Evolutionary conservation across 2,329 filamentous ascomycete genomes (phyloP).

Genomic region (Colletotrichum trifolii): DNA sequence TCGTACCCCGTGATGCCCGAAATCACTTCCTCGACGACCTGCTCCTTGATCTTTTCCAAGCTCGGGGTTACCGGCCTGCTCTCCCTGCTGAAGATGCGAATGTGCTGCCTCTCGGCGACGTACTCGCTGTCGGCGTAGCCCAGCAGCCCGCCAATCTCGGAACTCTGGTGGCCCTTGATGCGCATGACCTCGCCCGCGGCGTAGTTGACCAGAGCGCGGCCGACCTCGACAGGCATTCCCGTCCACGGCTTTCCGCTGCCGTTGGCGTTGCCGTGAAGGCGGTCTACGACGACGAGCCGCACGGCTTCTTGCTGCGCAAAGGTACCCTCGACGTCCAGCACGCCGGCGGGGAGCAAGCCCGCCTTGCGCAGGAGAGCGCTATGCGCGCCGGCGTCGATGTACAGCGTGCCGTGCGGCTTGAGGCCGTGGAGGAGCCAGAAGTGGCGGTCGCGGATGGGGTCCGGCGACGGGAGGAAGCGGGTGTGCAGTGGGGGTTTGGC

Average conservation of each 20-base stretch:
- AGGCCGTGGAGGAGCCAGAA: slow-evolving; percentile 98
- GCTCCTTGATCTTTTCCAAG: slow-evolving; percentile 39
- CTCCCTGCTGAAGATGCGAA: slow-evolving; percentile 75
- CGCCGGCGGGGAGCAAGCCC: slow-evolving; percentile 88
- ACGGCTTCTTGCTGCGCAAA: slow-evolving; percentile 96
- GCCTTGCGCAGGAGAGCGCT: slow-evolving; percentile 84
- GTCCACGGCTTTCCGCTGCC: slow-evolving; percentile 58
- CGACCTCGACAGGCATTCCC: slow-evolving; percentile 75
- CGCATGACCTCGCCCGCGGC: slow-evolving; percentile 83
- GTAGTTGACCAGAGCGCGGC: slow-evolving; percentile 92
- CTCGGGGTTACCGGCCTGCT: slow-evolving; percentile 65
- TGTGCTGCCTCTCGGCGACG: slow-evolving; percentile 87
- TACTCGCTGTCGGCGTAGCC: slow-evolving; percentile 97
- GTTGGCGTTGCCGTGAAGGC: slow-evolving; percentile 50
- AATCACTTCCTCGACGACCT: slow-evolving; percentile 28
- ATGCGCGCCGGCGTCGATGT: slow-evolving; percentile 92
- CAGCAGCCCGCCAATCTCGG: slow-evolving; percentile 81
- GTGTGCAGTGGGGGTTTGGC: slow-evolving; percentile 80
- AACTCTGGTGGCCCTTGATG: slow-evolving; percentile 87
- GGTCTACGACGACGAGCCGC: slow-evolving; percentile 82
- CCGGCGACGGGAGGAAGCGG: slow-evolving; percentile 85
- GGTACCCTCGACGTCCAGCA: slow-evolving; percentile 87
- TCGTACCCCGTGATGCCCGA: slow-evolving; percentile 41
- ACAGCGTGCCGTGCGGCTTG: slow-evolving; percentile 88
- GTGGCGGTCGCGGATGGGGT: slow-evolving; percentile 90